Evolutionary conservation across 345 rosid species (phyloP), one percentile per base, ranked within the genome.

Genomic region (Camelina laxa): DNA sequence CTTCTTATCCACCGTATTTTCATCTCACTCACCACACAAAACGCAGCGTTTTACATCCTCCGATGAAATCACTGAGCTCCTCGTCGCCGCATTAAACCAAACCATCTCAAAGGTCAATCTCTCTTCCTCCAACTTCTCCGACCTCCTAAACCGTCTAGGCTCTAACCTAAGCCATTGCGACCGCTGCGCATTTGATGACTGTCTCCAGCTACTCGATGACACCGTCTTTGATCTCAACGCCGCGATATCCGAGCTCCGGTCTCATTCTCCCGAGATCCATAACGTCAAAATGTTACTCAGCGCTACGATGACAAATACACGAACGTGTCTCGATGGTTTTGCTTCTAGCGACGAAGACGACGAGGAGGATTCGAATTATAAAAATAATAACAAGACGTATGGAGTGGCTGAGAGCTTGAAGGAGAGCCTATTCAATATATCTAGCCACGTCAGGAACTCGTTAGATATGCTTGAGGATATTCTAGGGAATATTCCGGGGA

Each of bases 301-400:
- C 75, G 96, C 80, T 20, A 88, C 96, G 24, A 84, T 91, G 84
- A 93, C 96, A 14, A 93, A 91, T 69, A 91, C 90, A 82, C 82
- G 87, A 85, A 93, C 98, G 20, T 93, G 97, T 62, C 96, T 93
- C 9, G 93, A 91, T 54, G 96, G 97, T 64, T 91, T 93, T 15
- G 82, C 92, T 20, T 42, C 48, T 67, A 79, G 87, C 67, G 79
- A 81, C 22, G 53, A 74, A 1, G 75, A 80, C 16, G 53, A 74
- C 2, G 49, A 72, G 5, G 61, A 51, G 42, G 27, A 20, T 44
- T 20, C 41, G 45, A 11, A 54, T 54, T n/a, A 17, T 31, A 15
- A n/a, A n/a, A n/a, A n/a, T 48, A 59, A 11, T 50, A 65, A 66
- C 20, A 63, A 17, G 24, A 75, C 17, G 2, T 76, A 76, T 53